Conservation (phyloP, 2,329 filamentous ascomycete species). For the Ophiobolus disseminans region DNA sequence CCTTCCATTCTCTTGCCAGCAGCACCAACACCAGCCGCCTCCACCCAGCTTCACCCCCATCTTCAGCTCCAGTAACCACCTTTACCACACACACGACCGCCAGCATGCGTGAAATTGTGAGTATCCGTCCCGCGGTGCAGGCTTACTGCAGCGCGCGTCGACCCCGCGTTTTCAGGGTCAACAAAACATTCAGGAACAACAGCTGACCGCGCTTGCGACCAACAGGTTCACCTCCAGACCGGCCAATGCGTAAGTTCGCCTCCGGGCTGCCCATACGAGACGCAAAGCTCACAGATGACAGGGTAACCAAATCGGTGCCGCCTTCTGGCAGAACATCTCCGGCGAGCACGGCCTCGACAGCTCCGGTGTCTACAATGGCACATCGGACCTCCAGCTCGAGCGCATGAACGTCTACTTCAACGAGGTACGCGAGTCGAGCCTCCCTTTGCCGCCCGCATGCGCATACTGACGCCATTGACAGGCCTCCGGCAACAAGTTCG, state of each 20-base stretch:
- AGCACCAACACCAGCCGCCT: slow-evolving; percentile 42
- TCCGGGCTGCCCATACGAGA: slow-evolving; percentile 11
- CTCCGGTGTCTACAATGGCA: slow-evolving; percentile 97
- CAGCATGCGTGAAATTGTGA: slow-evolving; percentile 75
- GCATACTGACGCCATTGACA: slow-evolving; percentile 51
- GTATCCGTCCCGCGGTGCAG: slow-evolving; percentile 45
- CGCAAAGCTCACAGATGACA: slow-evolving; percentile 54
- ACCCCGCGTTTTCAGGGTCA: slow-evolving; percentile 53
- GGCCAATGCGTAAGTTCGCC: slow-evolving; percentile 88
- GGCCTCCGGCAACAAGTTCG: slow-evolving; percentile 98
- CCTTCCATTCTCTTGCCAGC: slow-evolving; percentile 39
- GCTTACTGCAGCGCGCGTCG: slow-evolving; percentile 55
- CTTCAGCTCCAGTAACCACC: slow-evolving; percentile 39
- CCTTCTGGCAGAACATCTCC: slow-evolving; percentile 82
- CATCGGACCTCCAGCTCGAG: slow-evolving; percentile 98
- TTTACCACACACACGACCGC: slow-evolving; percentile 31
- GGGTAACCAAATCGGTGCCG: slow-evolving; percentile 99
- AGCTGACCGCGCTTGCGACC: slow-evolving; percentile 63
- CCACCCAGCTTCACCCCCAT: slow-evolving; percentile 37
- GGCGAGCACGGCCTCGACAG: slow-evolving; percentile 92
- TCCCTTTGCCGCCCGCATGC: slow-evolving; percentile 6
- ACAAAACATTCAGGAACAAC: slow-evolving; percentile 52
- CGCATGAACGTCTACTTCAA: slow-evolving; percentile 99
- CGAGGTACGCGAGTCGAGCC: slow-evolving; percentile 68
- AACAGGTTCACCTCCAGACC: slow-evolving; percentile 98